Conservation (phyloP, 1,139 yeast species). For the Yamadazyma jaroonii region DNA sequence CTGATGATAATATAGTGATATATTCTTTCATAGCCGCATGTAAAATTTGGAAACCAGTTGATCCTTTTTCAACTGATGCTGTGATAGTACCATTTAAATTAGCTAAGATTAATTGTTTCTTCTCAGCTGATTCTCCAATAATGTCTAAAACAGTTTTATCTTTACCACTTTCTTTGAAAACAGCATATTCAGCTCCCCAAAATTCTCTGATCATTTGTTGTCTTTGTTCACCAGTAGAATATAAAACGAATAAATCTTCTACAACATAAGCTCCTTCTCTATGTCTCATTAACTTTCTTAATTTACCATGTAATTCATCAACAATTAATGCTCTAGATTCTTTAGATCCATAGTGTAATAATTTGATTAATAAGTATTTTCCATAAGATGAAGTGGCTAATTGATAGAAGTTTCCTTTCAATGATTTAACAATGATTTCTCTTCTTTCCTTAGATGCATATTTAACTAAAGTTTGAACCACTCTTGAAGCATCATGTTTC, state of each 20-base stretch:
- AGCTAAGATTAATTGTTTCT: conserved; percentile 70
- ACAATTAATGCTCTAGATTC: conserved; percentile 72
- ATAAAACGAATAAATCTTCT: conserved; percentile 86
- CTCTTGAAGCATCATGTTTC: conserved; percentile 96
- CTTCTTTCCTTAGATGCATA: conserved; percentile 81
- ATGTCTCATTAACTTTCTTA: conserved; percentile 91
- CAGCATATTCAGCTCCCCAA: conserved; percentile 96
- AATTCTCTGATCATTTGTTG: conserved; percentile 92
- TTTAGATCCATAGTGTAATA: conserved; percentile 88
- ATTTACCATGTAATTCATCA: conserved; percentile 84
- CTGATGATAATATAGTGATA: conserved; percentile 60
- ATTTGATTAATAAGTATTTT: conserved; percentile 82
- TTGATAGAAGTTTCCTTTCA: conserved; percentile 75
- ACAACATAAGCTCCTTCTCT: conserved; percentile 99
- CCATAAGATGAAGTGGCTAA: conserved; percentile 93
- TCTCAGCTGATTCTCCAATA: conserved; percentile 71
- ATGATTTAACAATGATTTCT: conserved; percentile 61
- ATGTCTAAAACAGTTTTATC: conserved; percentile 65
- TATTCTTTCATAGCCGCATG: conserved; percentile 97
- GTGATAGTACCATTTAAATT: conserved; percentile 81
- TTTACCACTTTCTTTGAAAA: conserved; percentile 75
- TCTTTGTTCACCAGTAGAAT: conserved; percentile 80
- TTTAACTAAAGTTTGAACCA: conserved; percentile 90
- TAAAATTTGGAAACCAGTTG: conserved; percentile 92
- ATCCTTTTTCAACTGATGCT: conserved; percentile 92